These are phyloP conservation scores for Tuctoria greenei DNA, from an alignment of 176 grass and related monocot species.

Conservation along the genomic window DNA sequence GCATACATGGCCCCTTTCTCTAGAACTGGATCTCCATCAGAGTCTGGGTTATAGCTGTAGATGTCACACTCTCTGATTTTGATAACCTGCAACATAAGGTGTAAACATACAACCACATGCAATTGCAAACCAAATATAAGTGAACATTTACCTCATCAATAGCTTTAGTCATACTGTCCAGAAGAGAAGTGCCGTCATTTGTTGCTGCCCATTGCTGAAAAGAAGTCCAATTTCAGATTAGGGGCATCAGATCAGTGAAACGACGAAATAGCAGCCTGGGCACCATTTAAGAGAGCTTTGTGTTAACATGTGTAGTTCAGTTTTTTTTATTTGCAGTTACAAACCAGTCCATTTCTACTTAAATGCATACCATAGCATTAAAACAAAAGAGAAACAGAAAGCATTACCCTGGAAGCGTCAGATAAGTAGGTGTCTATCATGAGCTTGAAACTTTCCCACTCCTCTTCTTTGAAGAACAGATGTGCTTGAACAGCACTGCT, in stretches of 20 bases:
- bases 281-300: background rate
- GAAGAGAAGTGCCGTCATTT: conserved; percentile 63
- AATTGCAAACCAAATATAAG: background rate
- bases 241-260: background rate
- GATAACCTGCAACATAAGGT: conserved; percentile 59
- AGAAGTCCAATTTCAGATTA: conserved; percentile 7
- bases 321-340: background rate
- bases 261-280: background rate
- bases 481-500: conserved; percentile 88
- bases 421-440: conserved; percentile 72
- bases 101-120: background rate
- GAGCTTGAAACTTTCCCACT: conserved; percentile 85
- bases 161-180: conserved; percentile 85
- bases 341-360: background rate
- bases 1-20: conserved; percentile 88
- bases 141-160: conserved; percentile 75
- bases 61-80: conserved; percentile 88
- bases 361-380: conserved; percentile 8
- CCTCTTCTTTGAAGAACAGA: conserved; percentile 94
- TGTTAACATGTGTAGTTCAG: background rate
- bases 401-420: conserved; percentile 74
- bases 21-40: conserved; percentile 74
- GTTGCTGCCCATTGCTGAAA: conserved; percentile 71
- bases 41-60: conserved; percentile 92
- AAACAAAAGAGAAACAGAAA: background rate